phyloP scores from a whole-genome alignment of 2,329 filamentous ascomycete species.

The Colletotrichum musicola region DNA sequence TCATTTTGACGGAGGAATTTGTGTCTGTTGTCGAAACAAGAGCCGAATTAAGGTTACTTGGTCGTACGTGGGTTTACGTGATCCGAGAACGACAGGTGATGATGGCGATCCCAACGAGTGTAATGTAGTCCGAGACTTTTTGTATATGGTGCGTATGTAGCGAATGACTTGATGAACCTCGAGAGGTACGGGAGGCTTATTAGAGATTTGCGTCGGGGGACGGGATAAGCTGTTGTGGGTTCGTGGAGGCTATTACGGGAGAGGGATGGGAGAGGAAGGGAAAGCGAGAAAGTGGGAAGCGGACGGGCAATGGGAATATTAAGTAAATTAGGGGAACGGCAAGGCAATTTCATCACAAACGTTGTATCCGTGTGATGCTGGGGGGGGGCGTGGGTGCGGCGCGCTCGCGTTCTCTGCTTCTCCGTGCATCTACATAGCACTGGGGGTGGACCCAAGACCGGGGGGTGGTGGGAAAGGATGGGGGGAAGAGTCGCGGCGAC shows the following conservation, averaged over 20 bases:
- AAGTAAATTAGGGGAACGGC: constrained; percentile 32
- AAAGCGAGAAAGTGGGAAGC: background rate
- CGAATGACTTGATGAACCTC: constrained; percentile 37
- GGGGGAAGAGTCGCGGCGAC: background rate
- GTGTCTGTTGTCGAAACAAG: constrained; percentile 1
- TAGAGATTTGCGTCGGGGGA: constrained; percentile 20
- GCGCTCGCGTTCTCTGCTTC: background rate
- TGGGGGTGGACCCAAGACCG: constrained; percentile 15
- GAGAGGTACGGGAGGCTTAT: background rate
- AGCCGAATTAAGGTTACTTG: constrained; percentile 3
- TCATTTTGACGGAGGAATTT: constrained; percentile 54
- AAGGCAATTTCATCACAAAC: constrained; percentile 36
- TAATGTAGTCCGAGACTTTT: constrained; percentile 20
- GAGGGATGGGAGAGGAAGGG: constrained; percentile 18
- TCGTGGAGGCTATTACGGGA: constrained; percentile 35
- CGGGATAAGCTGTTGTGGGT: constrained; percentile 34
- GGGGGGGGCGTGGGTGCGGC: constrained; percentile 24
- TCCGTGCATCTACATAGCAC: constrained; percentile 8
- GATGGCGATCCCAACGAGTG: constrained; percentile 29
- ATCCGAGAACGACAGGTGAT: constrained; percentile 4
- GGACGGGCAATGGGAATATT: constrained; percentile 27
- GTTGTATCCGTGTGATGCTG: constrained; percentile 35
- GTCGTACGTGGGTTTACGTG: constrained; percentile 5
- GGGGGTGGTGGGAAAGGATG: background rate
- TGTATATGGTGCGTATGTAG: constrained; percentile 6